phyloP scores from a whole-genome alignment of 176 grass and related monocot species.

The Themeda triandra region DNA sequence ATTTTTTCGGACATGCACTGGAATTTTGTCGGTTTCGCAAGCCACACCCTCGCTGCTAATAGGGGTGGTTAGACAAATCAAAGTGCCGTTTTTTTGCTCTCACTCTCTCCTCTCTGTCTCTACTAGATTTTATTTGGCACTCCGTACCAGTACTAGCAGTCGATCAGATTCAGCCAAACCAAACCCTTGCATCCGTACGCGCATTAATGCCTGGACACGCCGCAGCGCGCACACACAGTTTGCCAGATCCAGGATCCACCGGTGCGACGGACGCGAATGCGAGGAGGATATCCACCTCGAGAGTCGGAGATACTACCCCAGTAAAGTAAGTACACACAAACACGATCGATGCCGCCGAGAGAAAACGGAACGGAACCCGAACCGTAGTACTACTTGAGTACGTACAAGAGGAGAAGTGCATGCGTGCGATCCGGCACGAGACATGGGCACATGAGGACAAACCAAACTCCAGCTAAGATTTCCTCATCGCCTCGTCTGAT shows the following conservation, averaged over 20 bases:
- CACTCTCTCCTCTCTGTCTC: neutral
- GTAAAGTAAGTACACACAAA: no score
- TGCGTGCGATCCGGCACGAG: conserved; percentile 5
- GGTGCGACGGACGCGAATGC: neutral
- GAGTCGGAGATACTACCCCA: neutral
- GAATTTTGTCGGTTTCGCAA: no score
- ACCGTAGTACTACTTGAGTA: no score
- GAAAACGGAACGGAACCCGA: neutral
- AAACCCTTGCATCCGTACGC: neutral
- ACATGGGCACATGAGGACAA: conserved; percentile 59
- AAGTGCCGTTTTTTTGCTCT: no score
- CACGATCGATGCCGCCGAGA: neutral
- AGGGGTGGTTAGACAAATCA: no score
- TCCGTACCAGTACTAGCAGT: no score
- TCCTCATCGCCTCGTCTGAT: no score
- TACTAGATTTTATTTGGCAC: no score
- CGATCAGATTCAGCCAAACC: no score
- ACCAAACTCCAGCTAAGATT: conserved; percentile 57
- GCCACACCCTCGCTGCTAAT: no score
- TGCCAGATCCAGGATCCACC: conserved; percentile 31
- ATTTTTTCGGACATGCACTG: no score
- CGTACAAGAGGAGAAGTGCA: neutral
- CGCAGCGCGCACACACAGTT: neutral
- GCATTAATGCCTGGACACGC: neutral
- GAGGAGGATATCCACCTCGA: conserved; percentile 16